Evolutionary conservation across 2,329 filamentous ascomycete genomes (phyloP), one percentile per base, ranked within the genome.

Genomic region (Fusarium poae): DNA sequence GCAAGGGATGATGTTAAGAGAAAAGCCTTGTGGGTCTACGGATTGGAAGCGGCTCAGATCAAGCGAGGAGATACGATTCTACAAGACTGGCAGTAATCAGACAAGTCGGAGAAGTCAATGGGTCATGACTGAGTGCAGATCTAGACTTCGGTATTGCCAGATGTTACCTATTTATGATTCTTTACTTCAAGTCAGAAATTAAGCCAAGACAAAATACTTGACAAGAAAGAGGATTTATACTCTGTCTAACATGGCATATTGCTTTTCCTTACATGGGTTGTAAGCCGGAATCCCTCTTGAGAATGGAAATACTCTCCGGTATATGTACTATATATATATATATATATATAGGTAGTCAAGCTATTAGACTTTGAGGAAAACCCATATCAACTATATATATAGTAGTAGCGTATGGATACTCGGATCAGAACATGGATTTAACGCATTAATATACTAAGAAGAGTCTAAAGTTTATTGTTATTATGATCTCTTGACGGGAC

Each of bases 1-100:
- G 72, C 76, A 2, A 74, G 58, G 60, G 77, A 80, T 50, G 70
- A 39, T 15, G 43, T 30, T 27, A 78, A 79, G 53, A 72, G 76
- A 40, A 75, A 63, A 23, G 55, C 63, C 18, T 29, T 81, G 56
- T 81, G 79, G 79, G 62, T 52, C 12, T 78, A 78, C 43, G 70
- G 75, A 1, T 35, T 78, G 18, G 45, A 66, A 11, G 74, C 69
- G 10, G 72, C 74, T 2, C 53, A 57, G n/a, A 70, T 78, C 43
- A 57, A 71, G 46, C 58, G 49, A 21, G 65, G 61, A 13, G 77
- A 78, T 25, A 78, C 77, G 3, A 46, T 57, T 16, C 43, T 78
- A 56, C 59, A 52, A 45, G 46, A 76, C 32, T 77, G 73, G 76
- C 65, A 74, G 54, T 78, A 57, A 68, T 18, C 15, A 23, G 29